Evolutionary conservation across 2,329 filamentous ascomycete species (phyloP).

Genomic region (Raffaelea deltoideospora): DNA sequence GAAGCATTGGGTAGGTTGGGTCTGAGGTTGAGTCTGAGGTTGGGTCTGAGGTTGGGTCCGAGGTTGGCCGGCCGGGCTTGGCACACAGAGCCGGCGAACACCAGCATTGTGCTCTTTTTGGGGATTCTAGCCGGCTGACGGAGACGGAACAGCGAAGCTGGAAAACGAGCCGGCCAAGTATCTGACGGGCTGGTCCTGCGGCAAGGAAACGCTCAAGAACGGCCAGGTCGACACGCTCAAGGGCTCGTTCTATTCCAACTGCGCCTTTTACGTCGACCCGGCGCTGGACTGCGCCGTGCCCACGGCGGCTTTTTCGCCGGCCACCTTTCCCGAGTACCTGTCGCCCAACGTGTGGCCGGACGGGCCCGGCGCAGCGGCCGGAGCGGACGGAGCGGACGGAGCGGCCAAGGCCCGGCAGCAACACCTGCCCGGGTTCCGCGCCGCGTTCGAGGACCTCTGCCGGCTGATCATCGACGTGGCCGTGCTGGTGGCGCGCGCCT

Average conservation of each 20-base stretch:
- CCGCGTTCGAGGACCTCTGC: conserved; percentile 61
- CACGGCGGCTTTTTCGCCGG: conserved; percentile 37
- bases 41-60: not conserved
- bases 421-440: conserved; percentile 62
- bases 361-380: no score
- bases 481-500: conserved; percentile 75
- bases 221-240: conserved; percentile 68
- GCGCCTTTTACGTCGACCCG: conserved; percentile 58
- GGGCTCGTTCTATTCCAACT: conserved; percentile 75
- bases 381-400: no score
- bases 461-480: conserved; percentile 78
- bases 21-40: not conserved
- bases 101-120: no score
- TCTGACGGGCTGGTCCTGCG: conserved; percentile 62
- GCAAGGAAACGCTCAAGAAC: conserved; percentile 67
- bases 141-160: conserved; percentile 32
- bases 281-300: conserved; percentile 46
- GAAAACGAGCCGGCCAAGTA: conserved; percentile 48
- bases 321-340: conserved; percentile 74
- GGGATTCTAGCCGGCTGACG: not conserved
- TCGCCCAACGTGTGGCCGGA: conserved; percentile 80
- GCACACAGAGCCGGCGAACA: no score
- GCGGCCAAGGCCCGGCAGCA: no score
- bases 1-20: conserved; percentile 50
- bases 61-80: no score